These are phyloP conservation scores for Crithidia acanthocephali DNA, from an alignment of 208 protist genomes.

Conservation along the genomic window DNA sequence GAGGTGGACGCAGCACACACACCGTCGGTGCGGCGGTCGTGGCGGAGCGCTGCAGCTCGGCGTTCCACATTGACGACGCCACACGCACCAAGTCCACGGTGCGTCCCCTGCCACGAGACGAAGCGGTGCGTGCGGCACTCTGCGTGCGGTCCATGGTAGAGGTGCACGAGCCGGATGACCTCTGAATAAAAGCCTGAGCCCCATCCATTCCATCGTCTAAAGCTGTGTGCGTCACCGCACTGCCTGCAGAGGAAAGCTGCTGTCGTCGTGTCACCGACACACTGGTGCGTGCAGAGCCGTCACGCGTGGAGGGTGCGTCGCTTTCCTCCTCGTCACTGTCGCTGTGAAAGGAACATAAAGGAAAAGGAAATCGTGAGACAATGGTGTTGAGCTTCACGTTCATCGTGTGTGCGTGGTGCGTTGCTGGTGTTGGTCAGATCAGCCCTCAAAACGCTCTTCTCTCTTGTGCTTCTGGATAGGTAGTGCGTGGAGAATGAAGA, in stretches of 20 bases:
- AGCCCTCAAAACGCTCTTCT: too few species aligned
- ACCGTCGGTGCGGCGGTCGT: slow-evolving; percentile 2
- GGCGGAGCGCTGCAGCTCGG: slow-evolving; percentile 23
- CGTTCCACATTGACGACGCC: slow-evolving; percentile 30
- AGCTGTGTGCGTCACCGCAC: not conserved
- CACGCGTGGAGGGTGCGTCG: not conserved
- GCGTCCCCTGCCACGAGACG: not conserved
- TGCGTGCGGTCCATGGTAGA: not conserved
- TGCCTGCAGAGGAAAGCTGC: not conserved
- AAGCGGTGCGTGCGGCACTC: not conserved
- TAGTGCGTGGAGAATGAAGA: too few species aligned
- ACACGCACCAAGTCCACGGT: slow-evolving; percentile 8
- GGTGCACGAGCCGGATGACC: not conserved
- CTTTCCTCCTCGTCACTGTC: slow-evolving; percentile 1
- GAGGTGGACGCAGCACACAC: slow-evolving; percentile 27
- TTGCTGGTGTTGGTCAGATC: too few species aligned
- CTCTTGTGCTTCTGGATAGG: too few species aligned
- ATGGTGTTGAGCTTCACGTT: slow-evolving; percentile 19
- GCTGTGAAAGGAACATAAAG: not conserved
- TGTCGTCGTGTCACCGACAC: too few species aligned
- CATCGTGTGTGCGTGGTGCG: too few species aligned
- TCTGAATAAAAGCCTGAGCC: slow-evolving; percentile 6
- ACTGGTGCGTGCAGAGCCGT: too few species aligned
- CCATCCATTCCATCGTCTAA: slow-evolving; percentile 6
- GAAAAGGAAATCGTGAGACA: slow-evolving; percentile 21